phyloP scores from a whole-genome alignment of 2,329 filamentous ascomycete genomes.

The Lasiodiplodia hormozganensis region DNA sequence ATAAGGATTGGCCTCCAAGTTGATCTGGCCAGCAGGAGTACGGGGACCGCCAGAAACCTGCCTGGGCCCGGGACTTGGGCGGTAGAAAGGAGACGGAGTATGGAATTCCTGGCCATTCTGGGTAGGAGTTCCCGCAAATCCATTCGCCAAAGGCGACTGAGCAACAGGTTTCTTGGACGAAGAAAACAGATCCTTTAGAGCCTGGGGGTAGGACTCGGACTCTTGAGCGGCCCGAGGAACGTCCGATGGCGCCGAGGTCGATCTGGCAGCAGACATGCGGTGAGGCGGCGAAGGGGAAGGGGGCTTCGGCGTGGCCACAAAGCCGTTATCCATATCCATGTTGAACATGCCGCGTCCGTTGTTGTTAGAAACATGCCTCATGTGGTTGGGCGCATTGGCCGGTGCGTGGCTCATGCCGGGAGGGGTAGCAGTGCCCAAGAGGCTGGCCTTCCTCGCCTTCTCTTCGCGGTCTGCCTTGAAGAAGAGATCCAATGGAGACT shows the following conservation, averaged over 20 bases:
- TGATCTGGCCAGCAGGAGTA: conserved; percentile 38
- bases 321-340: conserved; percentile 67
- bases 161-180: conserved; percentile 31
- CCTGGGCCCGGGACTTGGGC: conserved; percentile 38
- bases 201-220: conserved; percentile 53
- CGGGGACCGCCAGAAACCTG: conserved; percentile 38
- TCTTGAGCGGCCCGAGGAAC: conserved; percentile 30
- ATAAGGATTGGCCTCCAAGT: conserved; percentile 40
- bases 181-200: conserved; percentile 55
- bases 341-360: conserved; percentile 66
- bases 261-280: conserved; percentile 57
- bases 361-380: conserved; percentile 53
- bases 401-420: conserved; percentile 40
- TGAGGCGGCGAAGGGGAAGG: conserved; percentile 19
- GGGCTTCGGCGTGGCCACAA: conserved; percentile 19
- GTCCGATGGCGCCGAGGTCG: conserved; percentile 26
- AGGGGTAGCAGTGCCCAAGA: conserved; percentile 31
- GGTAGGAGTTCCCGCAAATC: conserved; percentile 1
- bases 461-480: conserved; percentile 88
- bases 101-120: conserved; percentile 32
- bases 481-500: conserved; percentile 87
- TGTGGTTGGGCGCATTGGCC: conserved; percentile 32
- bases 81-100: conserved; percentile 51
- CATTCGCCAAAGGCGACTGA: conserved; percentile 16
- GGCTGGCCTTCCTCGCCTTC: conserved; percentile 66